Conservation (phyloP, 371 early-diverging fungal species). For the Conidiobolus coronatus region DNA sequence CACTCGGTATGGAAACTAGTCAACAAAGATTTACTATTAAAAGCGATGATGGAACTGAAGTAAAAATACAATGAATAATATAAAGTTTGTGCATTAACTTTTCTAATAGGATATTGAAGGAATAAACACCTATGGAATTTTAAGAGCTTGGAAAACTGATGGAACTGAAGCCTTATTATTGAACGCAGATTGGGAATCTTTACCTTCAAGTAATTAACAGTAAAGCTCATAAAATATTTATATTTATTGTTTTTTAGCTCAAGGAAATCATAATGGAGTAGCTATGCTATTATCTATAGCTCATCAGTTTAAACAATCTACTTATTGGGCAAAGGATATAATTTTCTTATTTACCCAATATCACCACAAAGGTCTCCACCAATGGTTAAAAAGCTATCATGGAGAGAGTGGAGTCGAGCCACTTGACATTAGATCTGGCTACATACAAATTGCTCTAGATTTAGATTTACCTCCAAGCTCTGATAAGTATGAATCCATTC, state of each 20-base stretch:
- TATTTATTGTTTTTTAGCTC: too few relatives aligned
- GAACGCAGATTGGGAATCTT: conserved; percentile 7
- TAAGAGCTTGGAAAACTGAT: conserved; percentile 66
- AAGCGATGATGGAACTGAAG: too few relatives aligned
- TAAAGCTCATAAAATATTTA: too few relatives aligned
- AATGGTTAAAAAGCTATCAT: conserved; percentile 85
- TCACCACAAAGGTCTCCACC: conserved; percentile 44
- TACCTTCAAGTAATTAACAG: background rate
- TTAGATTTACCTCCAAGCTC: conserved; percentile 59
- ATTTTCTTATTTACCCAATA: conserved; percentile 65
- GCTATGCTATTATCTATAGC: conserved; percentile 48
- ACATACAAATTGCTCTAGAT: conserved; percentile 68
- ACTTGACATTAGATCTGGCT: conserved; percentile 19
- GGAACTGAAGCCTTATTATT: conserved; percentile 76
- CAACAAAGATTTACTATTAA: too few relatives aligned
- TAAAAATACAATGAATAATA: too few relatives aligned
- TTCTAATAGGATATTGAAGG: conserved; percentile 15
- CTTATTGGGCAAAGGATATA: conserved; percentile 82
- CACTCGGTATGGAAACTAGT: too few relatives aligned
- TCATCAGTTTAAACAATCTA: conserved; percentile 42
- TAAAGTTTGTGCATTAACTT: too few relatives aligned
- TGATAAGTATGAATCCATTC: conserved; percentile 39
- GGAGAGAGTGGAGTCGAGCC: background rate
- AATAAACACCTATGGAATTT: conserved; percentile 61
- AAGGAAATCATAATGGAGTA: conserved; percentile 55